Conservation (phyloP, 225 moss, liverwort and hornwort genomes). For the Marchantia paleacea region DNA sequence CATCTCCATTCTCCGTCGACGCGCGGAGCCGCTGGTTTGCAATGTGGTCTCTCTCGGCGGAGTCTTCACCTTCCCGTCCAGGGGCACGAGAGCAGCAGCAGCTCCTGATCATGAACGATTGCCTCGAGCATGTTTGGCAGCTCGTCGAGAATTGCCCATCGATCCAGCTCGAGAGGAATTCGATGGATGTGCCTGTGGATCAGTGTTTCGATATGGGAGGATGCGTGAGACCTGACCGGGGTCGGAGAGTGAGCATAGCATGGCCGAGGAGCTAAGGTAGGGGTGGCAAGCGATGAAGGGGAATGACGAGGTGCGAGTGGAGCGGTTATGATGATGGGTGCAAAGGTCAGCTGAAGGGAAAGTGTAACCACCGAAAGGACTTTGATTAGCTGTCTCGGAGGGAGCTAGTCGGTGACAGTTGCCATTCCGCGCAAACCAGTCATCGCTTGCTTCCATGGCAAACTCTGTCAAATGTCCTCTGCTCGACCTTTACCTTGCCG, state of each 20-base stretch:
- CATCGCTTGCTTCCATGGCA: not conserved
- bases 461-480: not conserved
- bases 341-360: slow-evolving; percentile 19
- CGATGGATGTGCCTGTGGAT: not conserved
- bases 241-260: not conserved
- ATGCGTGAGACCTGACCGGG: not conserved
- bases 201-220: not conserved
- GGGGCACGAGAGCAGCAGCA: not conserved
- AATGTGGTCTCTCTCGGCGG: not conserved
- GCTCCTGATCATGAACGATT: not conserved
- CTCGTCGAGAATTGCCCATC: not conserved
- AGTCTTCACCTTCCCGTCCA: not conserved
- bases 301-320: slow-evolving; percentile 1
- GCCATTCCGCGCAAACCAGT: not conserved
- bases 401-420: not conserved
- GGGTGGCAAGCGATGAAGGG: not conserved
- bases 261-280: slow-evolving; percentile 3
- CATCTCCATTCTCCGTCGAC: not conserved
- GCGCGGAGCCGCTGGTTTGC: no score
- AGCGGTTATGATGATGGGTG: slow-evolving; percentile 18
- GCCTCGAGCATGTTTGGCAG: not conserved
- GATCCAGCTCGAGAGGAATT: not conserved
- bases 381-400: not conserved
- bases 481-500: not conserved
- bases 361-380: slow-evolving; percentile 1